Evolutionary conservation across 148 eudicot genomes (phyloP), one percentile per base, ranked within the genome.

Genomic region (Fallopia convolvulus): DNA sequence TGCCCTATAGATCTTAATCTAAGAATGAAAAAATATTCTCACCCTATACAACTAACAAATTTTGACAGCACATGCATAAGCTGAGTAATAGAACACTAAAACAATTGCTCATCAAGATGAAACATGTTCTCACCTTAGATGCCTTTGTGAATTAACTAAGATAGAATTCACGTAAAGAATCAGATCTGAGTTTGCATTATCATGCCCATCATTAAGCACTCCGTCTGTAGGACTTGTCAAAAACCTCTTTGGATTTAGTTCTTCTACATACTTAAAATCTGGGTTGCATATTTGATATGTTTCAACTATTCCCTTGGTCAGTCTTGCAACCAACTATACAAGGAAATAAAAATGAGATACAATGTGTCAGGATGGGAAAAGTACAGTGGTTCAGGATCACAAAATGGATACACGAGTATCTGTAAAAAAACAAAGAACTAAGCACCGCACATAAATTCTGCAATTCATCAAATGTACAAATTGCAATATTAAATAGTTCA

Each of bases 141-240:
- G 49, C 48, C 74, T 40, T 71, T 17, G 74, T 40, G 86, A 76
- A 83, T 95, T 95, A 76, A 83, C 82, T 83, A 95, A 81, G 68
- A 81, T 86, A 78, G 80, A 80, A 74, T 95, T 91, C 68, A 90
- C 97, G 14, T 84, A 72, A 76, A 95, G 88, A 76, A 95, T 91
- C 74, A 95, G 92, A 85, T 95, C 97, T 52, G 99, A 91, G 77
- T 92, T 92, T 68, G 89, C 88, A 84, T 95, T 95, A 83, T 95
- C 99, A 81, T 82, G 81, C 76, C 99, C 97, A 79, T 91, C 97
- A 83, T 95, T 95, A 72, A 88, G 83, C 81, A 91, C 91, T 75
- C 97, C 99, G 79, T 79, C 82, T 42, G 97, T 83, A 48, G 99
- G 99, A 78, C 93, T 91, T 47, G 97, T 95, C 84, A 95, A 74